Evolutionary conservation across 495 filamentous ascomycete genomes (phyloP), one percentile per base, ranked within the genome.

Genomic region (Aspergillus panamensis): DNA sequence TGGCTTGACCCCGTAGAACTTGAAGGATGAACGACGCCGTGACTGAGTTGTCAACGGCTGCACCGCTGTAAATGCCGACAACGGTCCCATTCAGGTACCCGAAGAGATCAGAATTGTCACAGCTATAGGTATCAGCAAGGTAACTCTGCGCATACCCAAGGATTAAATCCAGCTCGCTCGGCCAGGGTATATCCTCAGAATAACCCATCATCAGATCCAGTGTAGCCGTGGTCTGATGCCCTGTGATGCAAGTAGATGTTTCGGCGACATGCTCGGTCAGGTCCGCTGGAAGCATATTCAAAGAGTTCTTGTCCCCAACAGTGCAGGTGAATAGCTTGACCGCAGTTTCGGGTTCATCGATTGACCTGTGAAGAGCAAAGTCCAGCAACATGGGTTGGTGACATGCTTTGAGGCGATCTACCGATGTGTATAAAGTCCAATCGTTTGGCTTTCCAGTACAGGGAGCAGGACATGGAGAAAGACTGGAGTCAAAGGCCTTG

Each of bases 361-460:
- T 17, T 16, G 40, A 17, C 4, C 1, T 14, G 14, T 58, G 48
- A 8, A 49, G 43, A 6, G 48, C 45, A 9, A 58, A 47, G 31
- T 58, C 48, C 2, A 58, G 19, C 42, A 58, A 20, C 14, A 58
- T 33, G 13, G 56, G 56, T 13, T 58, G 48, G 17, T 52, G 10
- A 25, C 56, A 58, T 10, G 30, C 17, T 6, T 35, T 40, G 10
- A 58, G 48, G n/a, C 39, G 43, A 3, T 51, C 30, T 17, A 58
- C 17, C 1, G 56, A 58, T 3, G 48, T 29, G 16, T 52, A 58
- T 13, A 49, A 37, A 16, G 56, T 58, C 56, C 56, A 58, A 6
- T 48, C 42, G 13, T 39, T 39, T 48, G 56, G 40, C n/a, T 52
- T 49, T 8, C 21, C 16, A 35, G 12, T 39, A 48, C 56, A 58